A percentile compares a stretch with the other conserved stretches of the same genome.
These are phyloP conservation scores for Pseudisothecium myosuroides DNA, from an alignment of 225 moss, liverwort and hornwort genomes.

Conservation along the genomic window DNA sequence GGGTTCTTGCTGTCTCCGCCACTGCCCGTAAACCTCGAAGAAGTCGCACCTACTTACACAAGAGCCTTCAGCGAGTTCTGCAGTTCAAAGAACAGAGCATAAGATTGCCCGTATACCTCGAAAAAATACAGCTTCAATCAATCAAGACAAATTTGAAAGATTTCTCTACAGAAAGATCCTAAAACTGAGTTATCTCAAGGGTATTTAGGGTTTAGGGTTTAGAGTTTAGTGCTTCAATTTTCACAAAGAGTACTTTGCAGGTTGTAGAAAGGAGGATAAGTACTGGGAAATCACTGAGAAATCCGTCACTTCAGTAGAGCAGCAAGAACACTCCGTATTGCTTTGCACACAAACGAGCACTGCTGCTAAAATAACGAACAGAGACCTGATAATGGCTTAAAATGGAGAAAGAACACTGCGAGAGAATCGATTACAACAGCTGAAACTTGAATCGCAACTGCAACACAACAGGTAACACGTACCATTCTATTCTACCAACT, in stretches of 20 bases:
- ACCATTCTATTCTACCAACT: neutral
- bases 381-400: neutral
- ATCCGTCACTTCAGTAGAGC: neutral
- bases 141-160: neutral
- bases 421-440: neutral
- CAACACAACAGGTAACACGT: neutral
- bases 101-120: neutral
- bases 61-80: conserved; percentile 78
- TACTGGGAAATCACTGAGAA: too few relatives aligned
- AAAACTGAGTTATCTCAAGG: neutral
- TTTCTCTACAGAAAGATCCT: neutral
- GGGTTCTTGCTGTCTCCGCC: conserved; percentile 51
- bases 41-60: conserved; percentile 75
- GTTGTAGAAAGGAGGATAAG: neutral
- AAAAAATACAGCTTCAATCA: neutral
- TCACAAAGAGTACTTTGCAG: neutral
- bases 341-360: neutral
- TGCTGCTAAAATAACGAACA: neutral
- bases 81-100: neutral
- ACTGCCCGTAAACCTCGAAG: neutral
- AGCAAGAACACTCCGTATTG: neutral
- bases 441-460: neutral
- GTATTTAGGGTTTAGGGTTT: too few relatives aligned
- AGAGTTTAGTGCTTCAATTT: too few relatives aligned
- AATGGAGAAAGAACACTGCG: neutral